A percentile compares a stretch with the other conserved stretches of the same genome.
These are phyloP conservation scores for Penicillium paxilli DNA, from an alignment of 495 filamentous ascomycete genomes.

Conservation along the genomic window DNA sequence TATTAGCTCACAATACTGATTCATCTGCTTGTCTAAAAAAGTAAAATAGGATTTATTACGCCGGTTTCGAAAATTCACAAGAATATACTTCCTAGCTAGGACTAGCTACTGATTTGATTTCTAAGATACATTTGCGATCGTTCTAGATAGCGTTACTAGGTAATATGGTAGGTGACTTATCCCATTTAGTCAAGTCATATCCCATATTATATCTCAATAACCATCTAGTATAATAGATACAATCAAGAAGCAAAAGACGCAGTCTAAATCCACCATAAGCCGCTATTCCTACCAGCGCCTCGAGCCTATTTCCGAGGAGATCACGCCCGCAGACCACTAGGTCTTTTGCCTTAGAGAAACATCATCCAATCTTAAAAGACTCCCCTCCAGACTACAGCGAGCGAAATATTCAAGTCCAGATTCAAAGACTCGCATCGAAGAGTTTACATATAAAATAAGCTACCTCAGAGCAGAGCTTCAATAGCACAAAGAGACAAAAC, in stretches of 20 bases:
- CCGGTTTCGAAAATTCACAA: no score
- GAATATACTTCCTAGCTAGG: not conserved
- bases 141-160: not conserved
- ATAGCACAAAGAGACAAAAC: constrained; percentile 17
- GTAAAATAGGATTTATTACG: no score
- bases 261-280: not conserved
- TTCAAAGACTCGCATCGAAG: constrained; percentile 4
- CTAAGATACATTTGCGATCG: not conserved
- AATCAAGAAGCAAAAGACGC: not conserved
- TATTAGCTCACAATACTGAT: not conserved
- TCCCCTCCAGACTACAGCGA: constrained; percentile 7
- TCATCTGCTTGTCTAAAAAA: not conserved
- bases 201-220: not conserved
- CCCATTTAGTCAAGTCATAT: not conserved
- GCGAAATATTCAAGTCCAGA: constrained; percentile 5
- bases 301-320: constrained; percentile 13
- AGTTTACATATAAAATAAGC: constrained; percentile 14
- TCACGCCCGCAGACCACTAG: constrained; percentile 11
- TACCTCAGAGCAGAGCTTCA: constrained; percentile 19
- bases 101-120: not conserved
- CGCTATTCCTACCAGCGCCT: constrained; percentile 2
- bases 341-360: constrained; percentile 8
- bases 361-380: constrained; percentile 9
- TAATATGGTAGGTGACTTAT: not conserved
- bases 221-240: not conserved